Conservation (phyloP, 164 flowering plant species). For the Vitis vinifera region DNA sequence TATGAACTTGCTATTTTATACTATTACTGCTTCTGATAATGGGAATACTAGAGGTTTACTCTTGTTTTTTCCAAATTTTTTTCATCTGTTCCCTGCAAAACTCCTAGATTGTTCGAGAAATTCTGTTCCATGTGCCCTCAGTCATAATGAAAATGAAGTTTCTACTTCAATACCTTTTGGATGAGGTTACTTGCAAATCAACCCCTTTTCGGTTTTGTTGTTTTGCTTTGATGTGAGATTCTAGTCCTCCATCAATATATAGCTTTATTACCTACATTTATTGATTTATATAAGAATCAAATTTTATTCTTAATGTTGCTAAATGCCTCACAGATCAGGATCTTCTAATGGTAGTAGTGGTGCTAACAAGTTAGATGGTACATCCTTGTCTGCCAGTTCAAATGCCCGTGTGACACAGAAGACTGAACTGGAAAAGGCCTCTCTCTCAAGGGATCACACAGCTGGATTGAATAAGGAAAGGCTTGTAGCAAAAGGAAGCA, state of each 20-base stretch:
- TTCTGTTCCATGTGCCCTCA: no score
- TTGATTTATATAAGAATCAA: not conserved
- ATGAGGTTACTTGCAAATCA: no score
- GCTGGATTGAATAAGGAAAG: constrained; percentile 48
- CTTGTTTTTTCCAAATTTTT: no score
- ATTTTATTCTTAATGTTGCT: not conserved
- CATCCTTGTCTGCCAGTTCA: constrained; percentile 35
- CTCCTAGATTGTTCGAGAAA: no score
- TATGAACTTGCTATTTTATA: no score
- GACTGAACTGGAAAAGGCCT: constrained; percentile 52
- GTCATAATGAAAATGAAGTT: no score
- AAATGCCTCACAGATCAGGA: constrained; percentile 50
- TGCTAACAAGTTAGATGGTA: constrained; percentile 48
- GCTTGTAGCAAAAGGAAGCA: constrained; percentile 39
- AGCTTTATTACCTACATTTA: not conserved
- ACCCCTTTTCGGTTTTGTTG: no score
- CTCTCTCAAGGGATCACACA: constrained; percentile 42
- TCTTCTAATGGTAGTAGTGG: constrained; percentile 39
- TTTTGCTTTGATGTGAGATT: no score
- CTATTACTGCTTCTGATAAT: no score
- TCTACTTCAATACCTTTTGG: no score
- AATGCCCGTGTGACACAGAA: constrained; percentile 36
- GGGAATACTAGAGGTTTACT: no score
- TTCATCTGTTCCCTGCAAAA: no score
- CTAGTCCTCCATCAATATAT: not conserved